Conservation (phyloP, 2,329 filamentous ascomycete species). For the Ophiostoma populinum region DNA sequence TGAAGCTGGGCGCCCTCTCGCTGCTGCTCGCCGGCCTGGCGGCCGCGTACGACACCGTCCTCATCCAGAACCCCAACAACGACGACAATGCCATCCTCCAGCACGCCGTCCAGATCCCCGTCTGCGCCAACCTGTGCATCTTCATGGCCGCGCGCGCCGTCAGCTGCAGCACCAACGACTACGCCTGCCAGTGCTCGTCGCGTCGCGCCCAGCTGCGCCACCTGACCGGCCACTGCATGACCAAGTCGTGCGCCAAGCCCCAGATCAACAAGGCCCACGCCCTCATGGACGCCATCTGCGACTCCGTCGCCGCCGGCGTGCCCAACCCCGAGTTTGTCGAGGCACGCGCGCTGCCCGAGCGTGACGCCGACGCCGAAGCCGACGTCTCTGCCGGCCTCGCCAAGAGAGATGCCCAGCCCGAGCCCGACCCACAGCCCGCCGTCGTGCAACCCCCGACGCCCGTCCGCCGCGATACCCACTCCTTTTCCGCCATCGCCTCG, state of each 20-base stretch:
- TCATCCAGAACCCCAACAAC: constrained; percentile 3
- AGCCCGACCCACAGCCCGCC: too few species aligned
- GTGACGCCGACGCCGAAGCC: too few species aligned
- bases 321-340: not conserved
- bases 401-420: too few species aligned
- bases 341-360: too few species aligned
- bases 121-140: constrained; percentile 11
- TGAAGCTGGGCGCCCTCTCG: too few species aligned
- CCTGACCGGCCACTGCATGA: constrained; percentile 8
- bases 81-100: constrained; percentile 19
- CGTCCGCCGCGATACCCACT: too few species aligned
- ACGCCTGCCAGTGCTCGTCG: constrained; percentile 10
- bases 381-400: too few species aligned
- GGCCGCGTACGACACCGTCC: constrained; percentile 1
- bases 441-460: too few species aligned
- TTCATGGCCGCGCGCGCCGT: constrained; percentile 8
- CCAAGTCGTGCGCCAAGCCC: constrained; percentile 6
- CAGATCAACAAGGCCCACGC: not conserved
- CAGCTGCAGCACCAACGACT: constrained; percentile 9
- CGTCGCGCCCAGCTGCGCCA: constrained; percentile 5
- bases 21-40: not conserved
- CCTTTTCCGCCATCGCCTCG: too few species aligned
- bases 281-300: not conserved
- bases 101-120: constrained; percentile 21
- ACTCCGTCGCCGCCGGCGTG: not conserved